Evolutionary conservation across 371 early-diverging fungal genomes (phyloP), one percentile per base, ranked within the genome.

Genomic region (Rhizopus stolonifer): DNA sequence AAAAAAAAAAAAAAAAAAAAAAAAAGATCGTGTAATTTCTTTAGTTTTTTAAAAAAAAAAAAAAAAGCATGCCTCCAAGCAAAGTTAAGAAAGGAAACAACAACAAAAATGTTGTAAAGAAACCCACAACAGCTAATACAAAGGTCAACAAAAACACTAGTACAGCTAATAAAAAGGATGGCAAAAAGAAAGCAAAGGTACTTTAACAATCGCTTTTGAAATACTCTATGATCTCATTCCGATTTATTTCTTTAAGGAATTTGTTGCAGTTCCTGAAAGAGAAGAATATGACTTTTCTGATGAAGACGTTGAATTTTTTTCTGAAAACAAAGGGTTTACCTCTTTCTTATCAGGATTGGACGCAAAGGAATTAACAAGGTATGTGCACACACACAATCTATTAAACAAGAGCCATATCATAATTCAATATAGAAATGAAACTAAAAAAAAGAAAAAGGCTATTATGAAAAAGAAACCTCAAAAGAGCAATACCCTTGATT

Each of bases 241-340:
- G 11, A 2, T n/a, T n/a, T n/a, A n/a, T n/a, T 17, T 33, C 7
- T 33, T 1, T 19, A 34, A 40, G 47, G 62, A 64, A 21, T 70
- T 56, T 49, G 56, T 70, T 33, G 31, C 24, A 6, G 67, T 70
- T 13, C 71, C 71, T 10, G 46, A 53, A 15, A 40, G 42, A 17
- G 62, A 54, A 3, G 82, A 85, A 38, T 52, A 78, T 21, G 81
- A 69, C 13, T 58, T 86, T 50, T 82, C 84, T 15, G 84, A 83
- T n/a, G 84, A 84, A 13, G 86, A 85, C 65, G 69, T 84, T 21
- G 83, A 79, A 52, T 86, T 83, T 49, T 63, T 63, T 42, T 43
- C 47, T 59, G 74, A 81, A 22, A 64, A 79, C 46, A 52, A 64
- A 31, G 61, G 58, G 2, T 65, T 67, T 19, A 58, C 78, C 13